Percentiles rank a stretch among this genome's conserved stretches.
Evolutionary conservation across 1,139 yeast species (phyloP).

Genomic region (Yamadazyma sp.): DNA sequence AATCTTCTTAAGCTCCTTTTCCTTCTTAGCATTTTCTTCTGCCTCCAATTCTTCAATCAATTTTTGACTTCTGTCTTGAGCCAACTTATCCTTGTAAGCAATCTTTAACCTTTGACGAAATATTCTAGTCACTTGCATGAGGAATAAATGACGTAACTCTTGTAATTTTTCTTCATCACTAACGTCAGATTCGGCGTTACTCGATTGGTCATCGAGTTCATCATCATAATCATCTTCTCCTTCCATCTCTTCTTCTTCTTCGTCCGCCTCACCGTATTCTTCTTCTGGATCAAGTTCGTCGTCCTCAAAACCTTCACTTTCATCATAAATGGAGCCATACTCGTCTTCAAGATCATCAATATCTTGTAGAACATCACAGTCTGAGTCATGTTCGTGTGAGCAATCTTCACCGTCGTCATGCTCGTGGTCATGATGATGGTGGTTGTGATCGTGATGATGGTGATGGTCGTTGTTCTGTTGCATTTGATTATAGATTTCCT

Average conservation of each 20-base stretch:
- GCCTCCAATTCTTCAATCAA: slow-evolving; percentile 79
- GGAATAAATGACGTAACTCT: slow-evolving; percentile 75
- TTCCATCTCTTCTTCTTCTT: slow-evolving; percentile 26
- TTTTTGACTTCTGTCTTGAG: slow-evolving; percentile 70
- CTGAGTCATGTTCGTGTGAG: background rate
- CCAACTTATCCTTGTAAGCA: slow-evolving; percentile 72
- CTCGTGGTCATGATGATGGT: slow-evolving; percentile 4
- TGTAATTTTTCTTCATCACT: slow-evolving; percentile 68
- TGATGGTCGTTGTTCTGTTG: background rate
- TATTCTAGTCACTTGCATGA: slow-evolving; percentile 69
- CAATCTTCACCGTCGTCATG: background rate
- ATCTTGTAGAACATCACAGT: slow-evolving; percentile 11
- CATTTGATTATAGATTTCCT: background rate
- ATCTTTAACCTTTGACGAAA: slow-evolving; percentile 69
- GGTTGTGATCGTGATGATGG: background rate
- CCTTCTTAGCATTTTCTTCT: slow-evolving; percentile 67
- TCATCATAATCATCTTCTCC: slow-evolving; percentile 33
- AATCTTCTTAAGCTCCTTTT: slow-evolving; percentile 68
- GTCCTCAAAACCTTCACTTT: slow-evolving; percentile 19
- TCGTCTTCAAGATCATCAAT: slow-evolving; percentile 18
- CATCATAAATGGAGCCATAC: slow-evolving; percentile 14
- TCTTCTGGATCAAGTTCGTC: slow-evolving; percentile 11
- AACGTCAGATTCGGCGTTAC: slow-evolving; percentile 44
- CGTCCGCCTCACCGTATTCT: slow-evolving; percentile 12
- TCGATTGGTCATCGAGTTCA: slow-evolving; percentile 30